These are phyloP conservation scores for Umbelopsis sp. DNA, from an alignment of 371 early-diverging fungal genomes.

Conservation along the genomic window DNA sequence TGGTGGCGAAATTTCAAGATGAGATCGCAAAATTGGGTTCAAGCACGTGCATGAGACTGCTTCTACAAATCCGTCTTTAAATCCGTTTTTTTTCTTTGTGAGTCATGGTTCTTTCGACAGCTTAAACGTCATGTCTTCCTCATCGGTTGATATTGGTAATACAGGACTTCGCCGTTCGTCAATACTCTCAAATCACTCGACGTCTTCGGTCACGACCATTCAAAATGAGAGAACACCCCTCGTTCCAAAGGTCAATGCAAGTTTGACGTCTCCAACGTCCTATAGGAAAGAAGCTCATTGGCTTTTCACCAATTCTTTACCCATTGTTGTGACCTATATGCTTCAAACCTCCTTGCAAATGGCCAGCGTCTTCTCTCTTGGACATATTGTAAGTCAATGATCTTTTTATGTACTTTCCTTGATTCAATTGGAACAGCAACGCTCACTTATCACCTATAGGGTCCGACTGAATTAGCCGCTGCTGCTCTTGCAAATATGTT, in stretches of 20 bases:
- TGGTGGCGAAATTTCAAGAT: too few species aligned
- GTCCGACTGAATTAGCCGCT: slow-evolving; percentile 78
- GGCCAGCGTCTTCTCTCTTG: slow-evolving; percentile 65
- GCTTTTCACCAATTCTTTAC: slow-evolving; percentile 57
- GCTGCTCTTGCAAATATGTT: slow-evolving; percentile 80
- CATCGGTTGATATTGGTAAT: background rate
- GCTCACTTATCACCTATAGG: slow-evolving; percentile 26
- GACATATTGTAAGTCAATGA: slow-evolving; percentile 57
- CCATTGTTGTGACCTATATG: slow-evolving; percentile 65
- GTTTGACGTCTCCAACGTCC: background rate
- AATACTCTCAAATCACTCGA: background rate
- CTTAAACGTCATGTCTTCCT: slow-evolving; percentile 1
- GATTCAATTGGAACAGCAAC: background rate
- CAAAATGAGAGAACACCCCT: slow-evolving; percentile 1
- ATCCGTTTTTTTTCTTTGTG: background rate
- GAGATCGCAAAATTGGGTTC: too few species aligned
- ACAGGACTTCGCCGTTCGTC: background rate
- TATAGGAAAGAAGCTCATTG: slow-evolving; percentile 22
- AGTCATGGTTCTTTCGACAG: background rate
- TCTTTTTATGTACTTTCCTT: background rate
- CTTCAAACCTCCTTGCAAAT: slow-evolving; percentile 68
- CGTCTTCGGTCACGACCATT: background rate
- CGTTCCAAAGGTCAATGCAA: background rate
- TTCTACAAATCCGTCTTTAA: background rate
- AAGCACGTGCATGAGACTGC: too few species aligned